phyloP scores from a whole-genome alignment of 805 yeast genomes.

The Cyberlindnera maritima region DNA sequence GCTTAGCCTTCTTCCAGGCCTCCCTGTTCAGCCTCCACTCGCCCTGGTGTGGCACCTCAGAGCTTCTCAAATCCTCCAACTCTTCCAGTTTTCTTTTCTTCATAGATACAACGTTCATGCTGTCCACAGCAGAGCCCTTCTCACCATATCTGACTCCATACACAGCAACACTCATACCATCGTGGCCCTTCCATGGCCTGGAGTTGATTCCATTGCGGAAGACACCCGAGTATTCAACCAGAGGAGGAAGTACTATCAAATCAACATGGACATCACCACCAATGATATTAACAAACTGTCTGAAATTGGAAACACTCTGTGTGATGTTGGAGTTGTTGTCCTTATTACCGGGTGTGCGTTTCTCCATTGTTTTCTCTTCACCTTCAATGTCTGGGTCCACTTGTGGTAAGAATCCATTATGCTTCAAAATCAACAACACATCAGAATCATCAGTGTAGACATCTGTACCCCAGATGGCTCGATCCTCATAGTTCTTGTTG shows the following conservation, averaged over 20 bases:
- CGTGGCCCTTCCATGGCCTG: conserved; percentile 75
- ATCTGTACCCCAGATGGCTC: conserved; percentile 85
- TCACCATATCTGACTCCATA: conserved; percentile 37
- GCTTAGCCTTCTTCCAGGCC: conserved; percentile 22
- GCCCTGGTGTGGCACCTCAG: conserved; percentile 5
- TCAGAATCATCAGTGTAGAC: conserved; percentile 94
- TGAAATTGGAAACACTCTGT: conserved; percentile 28
- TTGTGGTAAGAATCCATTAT: conserved; percentile 62
- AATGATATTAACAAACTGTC: conserved; percentile 27
- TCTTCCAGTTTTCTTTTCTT: conserved; percentile 25
- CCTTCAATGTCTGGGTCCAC: conserved; percentile 25
- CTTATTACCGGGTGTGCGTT: conserved; percentile 41
- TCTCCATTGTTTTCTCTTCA: conserved; percentile 15
- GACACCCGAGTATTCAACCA: conserved; percentile 62
- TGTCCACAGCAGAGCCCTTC: conserved; percentile 26
- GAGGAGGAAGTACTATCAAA: conserved; percentile 59
- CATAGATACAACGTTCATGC: conserved; percentile 13
- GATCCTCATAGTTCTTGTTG: conserved; percentile 22
- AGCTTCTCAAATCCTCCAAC: conserved; percentile 15
- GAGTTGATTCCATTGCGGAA: conserved; percentile 70
- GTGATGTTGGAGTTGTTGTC: conserved; percentile 30
- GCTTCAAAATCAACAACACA: conserved; percentile 68
- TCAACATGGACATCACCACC: conserved; percentile 35
- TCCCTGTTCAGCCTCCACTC: conserved; percentile 24
- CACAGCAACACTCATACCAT: conserved; percentile 74